A percentile compares a stretch with the other conserved stretches of the same genome.
Evolutionary conservation across 331 rosid species (phyloP).

Genomic region (Acacia pycnantha): DNA sequence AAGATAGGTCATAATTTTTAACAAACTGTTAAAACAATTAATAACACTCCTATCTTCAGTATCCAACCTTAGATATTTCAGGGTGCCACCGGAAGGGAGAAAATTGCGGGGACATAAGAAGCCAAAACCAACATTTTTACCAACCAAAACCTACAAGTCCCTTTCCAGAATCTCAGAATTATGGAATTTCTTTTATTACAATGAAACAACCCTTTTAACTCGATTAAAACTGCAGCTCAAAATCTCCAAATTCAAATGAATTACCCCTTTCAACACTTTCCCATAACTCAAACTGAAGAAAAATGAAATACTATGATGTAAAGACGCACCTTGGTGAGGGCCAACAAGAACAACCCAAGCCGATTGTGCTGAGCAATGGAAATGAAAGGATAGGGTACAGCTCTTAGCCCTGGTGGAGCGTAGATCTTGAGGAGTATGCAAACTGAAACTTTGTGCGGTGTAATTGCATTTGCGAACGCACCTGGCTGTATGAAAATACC

Average conservation of each 20-base stretch:
- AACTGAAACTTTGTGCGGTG: slow-evolving; percentile 89
- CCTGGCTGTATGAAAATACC: slow-evolving; percentile 72
- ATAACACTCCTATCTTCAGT: background rate
- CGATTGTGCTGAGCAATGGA: slow-evolving; percentile 81
- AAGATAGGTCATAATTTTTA: background rate
- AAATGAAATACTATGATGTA: background rate
- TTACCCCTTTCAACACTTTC: background rate
- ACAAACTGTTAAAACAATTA: background rate
- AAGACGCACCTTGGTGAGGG: slow-evolving; percentile 77
- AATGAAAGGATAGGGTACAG: slow-evolving; percentile 74
- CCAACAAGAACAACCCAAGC: slow-evolving; percentile 71
- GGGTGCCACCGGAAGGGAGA: background rate
- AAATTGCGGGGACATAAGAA: background rate
- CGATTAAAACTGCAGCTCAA: background rate
- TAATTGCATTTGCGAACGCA: slow-evolving; percentile 65
- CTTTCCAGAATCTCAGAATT: background rate
- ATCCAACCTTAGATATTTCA: background rate
- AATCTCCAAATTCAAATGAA: background rate
- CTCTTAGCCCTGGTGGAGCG: slow-evolving; percentile 65
- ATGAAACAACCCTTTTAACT: background rate
- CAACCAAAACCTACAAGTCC: background rate
- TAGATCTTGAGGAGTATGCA: slow-evolving; percentile 84
- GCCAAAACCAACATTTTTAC: background rate
- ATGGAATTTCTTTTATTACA: background rate
- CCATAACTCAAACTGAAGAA: background rate